Conservation (phyloP, 2,329 filamentous ascomycete genomes). For the Coniella vitis region DNA sequence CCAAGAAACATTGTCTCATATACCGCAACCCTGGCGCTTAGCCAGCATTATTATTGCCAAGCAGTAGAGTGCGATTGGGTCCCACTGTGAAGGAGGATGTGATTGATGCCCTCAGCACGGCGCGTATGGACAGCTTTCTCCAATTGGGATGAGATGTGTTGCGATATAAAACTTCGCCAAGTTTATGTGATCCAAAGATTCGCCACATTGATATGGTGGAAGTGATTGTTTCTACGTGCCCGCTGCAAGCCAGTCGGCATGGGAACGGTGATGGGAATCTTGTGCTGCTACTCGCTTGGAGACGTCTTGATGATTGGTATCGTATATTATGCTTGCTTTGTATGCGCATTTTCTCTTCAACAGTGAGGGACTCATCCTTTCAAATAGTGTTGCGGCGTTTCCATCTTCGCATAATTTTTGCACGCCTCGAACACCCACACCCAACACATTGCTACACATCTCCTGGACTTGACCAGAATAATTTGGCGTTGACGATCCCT, state of each 20-base stretch:
- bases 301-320: background rate
- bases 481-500: background rate
- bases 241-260: slow-evolving; percentile 7
- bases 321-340: background rate
- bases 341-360: background rate
- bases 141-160: slow-evolving; percentile 5
- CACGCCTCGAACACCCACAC: background rate
- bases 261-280: slow-evolving; percentile 7
- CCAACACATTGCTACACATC: background rate
- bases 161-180: background rate
- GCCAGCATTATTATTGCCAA: background rate
- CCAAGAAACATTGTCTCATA: too few species aligned
- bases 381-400: background rate
- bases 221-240: background rate
- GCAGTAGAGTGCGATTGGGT: slow-evolving; percentile 2
- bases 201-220: background rate
- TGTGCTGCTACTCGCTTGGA: background rate
- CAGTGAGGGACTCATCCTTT: slow-evolving; percentile 5
- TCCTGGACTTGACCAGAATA: background rate
- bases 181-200: slow-evolving; percentile 6
- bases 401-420: background rate
- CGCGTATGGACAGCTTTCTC: slow-evolving; percentile 11
- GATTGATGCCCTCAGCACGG: slow-evolving; percentile 9
- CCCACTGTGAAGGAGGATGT: slow-evolving; percentile 4
- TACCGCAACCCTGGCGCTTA: slow-evolving; percentile 8